Evolutionary conservation across 768 basidiomycete species (phyloP), one percentile per base, ranked within the genome.

Genomic region (Saitozyma podzolica): DNA sequence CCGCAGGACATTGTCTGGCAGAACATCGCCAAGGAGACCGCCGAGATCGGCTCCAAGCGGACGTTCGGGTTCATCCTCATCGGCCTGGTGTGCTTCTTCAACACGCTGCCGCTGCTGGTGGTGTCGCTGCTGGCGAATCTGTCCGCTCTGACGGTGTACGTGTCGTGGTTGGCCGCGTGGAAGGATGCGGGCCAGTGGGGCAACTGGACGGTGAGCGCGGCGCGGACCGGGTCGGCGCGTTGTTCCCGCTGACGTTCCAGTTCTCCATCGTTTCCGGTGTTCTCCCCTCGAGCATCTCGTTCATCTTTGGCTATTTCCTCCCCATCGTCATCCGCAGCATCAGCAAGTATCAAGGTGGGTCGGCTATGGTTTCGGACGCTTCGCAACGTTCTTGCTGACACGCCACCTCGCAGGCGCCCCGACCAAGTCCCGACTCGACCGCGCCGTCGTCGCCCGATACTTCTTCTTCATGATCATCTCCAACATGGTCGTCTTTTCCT

Each of bases 61-160:
- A 80, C 83, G 40, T 80, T 89, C 29, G 95, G 96, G n/a, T 90
- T 91, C 80, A 62, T 89, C 43, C 84, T 89, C 79, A 84, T 99
- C 57, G 82, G 84, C 19, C 71, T 86, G 40, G 86, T 97, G 53
- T 94, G 92, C 80, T 93, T 92, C 82, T 86, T 98, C 83, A 94
- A 99, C 82, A 97, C 93, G 42, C 82, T 95, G 9, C 96, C 96
- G 17, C 82, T 99, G 16, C 85, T 94, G 74, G 82, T 91, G 66
- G 92, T 98, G 66, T 94, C 95, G 11, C 82, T 92, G 65, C 82
- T 96, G 55, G 92, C 96, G 69, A 98, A 99, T 81, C 83, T 99
- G 82, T 84, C 88, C 54, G 84, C 88, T 85, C 79, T 90, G 54
- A 48, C 81, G 78, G 58, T 76, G 8, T 94, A 86, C 66, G 88